phyloP scores from a whole-genome alignment of 169 alveolate species.

The Cryptosporidium tyzzeri region DNA sequence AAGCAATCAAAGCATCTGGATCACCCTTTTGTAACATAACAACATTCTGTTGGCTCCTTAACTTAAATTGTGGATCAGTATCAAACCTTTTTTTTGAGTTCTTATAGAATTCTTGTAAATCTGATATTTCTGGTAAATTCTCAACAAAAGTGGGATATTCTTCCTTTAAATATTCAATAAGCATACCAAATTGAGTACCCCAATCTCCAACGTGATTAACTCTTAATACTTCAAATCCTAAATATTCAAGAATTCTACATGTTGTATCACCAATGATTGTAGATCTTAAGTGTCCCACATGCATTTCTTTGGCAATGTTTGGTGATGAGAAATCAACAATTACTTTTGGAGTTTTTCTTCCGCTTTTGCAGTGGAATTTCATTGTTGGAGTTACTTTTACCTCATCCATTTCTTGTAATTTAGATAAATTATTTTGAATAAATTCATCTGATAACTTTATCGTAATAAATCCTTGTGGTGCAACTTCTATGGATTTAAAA shows the following conservation, averaged over 20 bases:
- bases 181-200: constrained; percentile 99
- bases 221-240: constrained; percentile 88
- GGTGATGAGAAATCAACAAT: constrained; percentile 99
- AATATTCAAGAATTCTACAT: constrained; percentile 91
- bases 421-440: constrained; percentile 59
- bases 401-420: constrained; percentile 75
- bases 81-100: constrained; percentile 93
- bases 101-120: constrained; percentile 94
- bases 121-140: constrained; percentile 93
- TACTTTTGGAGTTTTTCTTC: constrained; percentile 75
- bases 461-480: constrained; percentile 86
- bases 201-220: constrained; percentile 98
- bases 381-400: constrained; percentile 76
- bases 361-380: constrained; percentile 42
- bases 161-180: constrained; percentile 90
- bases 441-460: constrained; percentile 77
- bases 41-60: constrained; percentile 85
- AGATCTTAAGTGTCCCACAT: constrained; percentile 99
- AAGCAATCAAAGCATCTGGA: constrained; percentile 84
- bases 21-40: constrained; percentile 91
- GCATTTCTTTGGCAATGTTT: constrained; percentile 99
- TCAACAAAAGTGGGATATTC: constrained; percentile 92
- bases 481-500: constrained; percentile 83
- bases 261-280: constrained; percentile 97
- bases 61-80: constrained; percentile 89